phyloP scores from a whole-genome alignment of 2,329 filamentous ascomycete genomes.

The Penicillium griseofulvum region DNA sequence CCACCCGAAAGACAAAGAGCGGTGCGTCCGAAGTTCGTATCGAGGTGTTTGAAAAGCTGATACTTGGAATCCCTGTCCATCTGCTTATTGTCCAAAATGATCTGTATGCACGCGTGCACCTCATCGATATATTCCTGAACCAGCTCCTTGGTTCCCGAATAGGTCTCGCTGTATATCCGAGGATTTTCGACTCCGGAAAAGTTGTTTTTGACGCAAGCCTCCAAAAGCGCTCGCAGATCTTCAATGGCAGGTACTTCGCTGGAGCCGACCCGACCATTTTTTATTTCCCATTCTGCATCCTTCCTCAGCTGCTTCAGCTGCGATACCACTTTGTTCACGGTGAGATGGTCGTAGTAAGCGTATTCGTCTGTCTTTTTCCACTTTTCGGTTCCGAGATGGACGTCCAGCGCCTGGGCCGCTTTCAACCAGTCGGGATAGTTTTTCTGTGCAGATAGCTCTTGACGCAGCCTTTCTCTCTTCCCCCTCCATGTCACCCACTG shows the following conservation, averaged over 20 bases:
- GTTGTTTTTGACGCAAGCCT: constrained; percentile 95
- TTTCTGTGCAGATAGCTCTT: constrained; percentile 66
- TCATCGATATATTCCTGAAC: constrained; percentile 90
- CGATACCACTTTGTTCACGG: constrained; percentile 71
- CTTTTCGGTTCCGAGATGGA: constrained; percentile 68
- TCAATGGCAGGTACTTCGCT: constrained; percentile 58
- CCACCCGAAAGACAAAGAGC: constrained; percentile 91
- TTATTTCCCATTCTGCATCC: constrained; percentile 42
- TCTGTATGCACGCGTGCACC: constrained; percentile 54
- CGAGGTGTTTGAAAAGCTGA: constrained; percentile 78
- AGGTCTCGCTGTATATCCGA: constrained; percentile 92
- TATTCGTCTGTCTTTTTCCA: constrained; percentile 56
- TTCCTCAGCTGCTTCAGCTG: constrained; percentile 59
- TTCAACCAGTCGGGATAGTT: constrained; percentile 81
- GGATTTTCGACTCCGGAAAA: constrained; percentile 95
- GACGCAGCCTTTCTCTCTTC: constrained; percentile 66
- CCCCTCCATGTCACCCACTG: constrained; percentile 89
- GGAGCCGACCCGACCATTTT: constrained; percentile 19
- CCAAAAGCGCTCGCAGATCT: constrained; percentile 72
- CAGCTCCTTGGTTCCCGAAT: constrained; percentile 93
- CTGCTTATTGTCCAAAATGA: constrained; percentile 66
- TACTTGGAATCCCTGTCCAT: constrained; percentile 72
- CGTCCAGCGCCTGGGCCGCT: constrained; percentile 75
- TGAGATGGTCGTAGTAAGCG: constrained; percentile 83
- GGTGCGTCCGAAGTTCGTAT: constrained; percentile 87